Base-by-base conservation (phyloP, 2,329 filamentous ascomycete genomes). In the Pseudonectria foliicola region DNA sequence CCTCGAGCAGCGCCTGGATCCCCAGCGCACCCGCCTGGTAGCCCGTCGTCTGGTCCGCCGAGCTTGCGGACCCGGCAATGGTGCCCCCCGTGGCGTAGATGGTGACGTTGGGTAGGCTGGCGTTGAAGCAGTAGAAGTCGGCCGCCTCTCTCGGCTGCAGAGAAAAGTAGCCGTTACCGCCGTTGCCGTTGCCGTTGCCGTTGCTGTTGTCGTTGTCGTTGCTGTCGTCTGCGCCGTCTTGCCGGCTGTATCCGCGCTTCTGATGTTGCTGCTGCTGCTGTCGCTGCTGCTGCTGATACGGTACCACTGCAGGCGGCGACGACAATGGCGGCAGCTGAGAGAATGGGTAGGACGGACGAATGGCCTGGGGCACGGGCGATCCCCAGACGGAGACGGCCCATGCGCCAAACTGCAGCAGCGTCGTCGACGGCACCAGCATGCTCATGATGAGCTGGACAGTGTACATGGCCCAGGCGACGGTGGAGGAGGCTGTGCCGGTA, bases 81-180 rank as follows among this genome's bases (percentile, higher is more conserved):
- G 75, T 80, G 25, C 75, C 75, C 12, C 74, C 74, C 6, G 69
- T 75, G 6, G 67, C 68, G 43, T 72, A 74, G 41, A 77, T 72
- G 39, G 71, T 76, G 33, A 77, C 59, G 46, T 75, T 75, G 8
- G 71, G 71, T 1, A 75, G 61, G 34, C 37, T 44, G 7, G 46
- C 38, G 31, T 39, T 44, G 46, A 51, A 35, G 39, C 50, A 53
- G 40, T 50, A 43, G 40, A 53, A 53, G 13, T 44, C 46, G 13
- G 42, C 36, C 11, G 42, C 38, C 15, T 29, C 23, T n/a, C 35
- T 33, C 2, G 38, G 34, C 4, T 36, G 33, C 3, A 21, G 18
- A 8, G 18, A 6, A 21, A 8, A 21, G 18, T 6, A 8, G 18
- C 18, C 18, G 5, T 21, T 5, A 8, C 8, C 18, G 18, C 8